Percentiles rank a stretch among this genome's conserved stretches.
Conservation (phyloP, 495 filamentous ascomycete species). For the Daldinia bambusicola region DNA sequence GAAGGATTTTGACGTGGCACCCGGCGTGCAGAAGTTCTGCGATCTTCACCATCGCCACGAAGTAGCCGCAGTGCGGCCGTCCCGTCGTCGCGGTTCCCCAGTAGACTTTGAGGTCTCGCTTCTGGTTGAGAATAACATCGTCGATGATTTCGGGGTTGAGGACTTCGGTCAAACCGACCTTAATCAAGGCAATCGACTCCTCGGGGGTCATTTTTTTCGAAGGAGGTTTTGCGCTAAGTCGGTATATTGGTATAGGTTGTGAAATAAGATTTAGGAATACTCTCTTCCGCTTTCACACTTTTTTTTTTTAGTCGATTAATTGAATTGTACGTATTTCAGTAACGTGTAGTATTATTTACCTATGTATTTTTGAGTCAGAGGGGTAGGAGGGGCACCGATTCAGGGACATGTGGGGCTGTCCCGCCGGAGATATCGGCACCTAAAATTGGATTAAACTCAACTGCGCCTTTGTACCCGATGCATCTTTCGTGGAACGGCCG, state of each 20-base stretch:
- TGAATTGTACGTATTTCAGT: constrained; percentile 17
- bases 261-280: not conserved
- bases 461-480: not conserved
- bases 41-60: constrained; percentile 85
- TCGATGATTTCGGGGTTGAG: constrained; percentile 89
- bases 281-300: not conserved
- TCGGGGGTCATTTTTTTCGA: constrained; percentile 41
- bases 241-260: not conserved
- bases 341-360: constrained; percentile 10
- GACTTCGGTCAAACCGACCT: constrained; percentile 81
- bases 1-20: constrained; percentile 81
- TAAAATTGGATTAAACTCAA: not conserved
- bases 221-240: constrained; percentile 1
- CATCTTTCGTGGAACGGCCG: not conserved
- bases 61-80: constrained; percentile 83
- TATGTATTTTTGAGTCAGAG: constrained; percentile 43
- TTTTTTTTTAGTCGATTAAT: constrained; percentile 9
- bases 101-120: constrained; percentile 80
- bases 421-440: constrained; percentile 41
- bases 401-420: constrained; percentile 28
- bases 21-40: constrained; percentile 87
- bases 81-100: constrained; percentile 92
- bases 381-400: constrained; percentile 40
- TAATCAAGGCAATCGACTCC: constrained; percentile 74
- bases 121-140: constrained; percentile 70